phyloP scores from a whole-genome alignment of 371 early-diverging fungal species.

The Mortierella sp. region DNA sequence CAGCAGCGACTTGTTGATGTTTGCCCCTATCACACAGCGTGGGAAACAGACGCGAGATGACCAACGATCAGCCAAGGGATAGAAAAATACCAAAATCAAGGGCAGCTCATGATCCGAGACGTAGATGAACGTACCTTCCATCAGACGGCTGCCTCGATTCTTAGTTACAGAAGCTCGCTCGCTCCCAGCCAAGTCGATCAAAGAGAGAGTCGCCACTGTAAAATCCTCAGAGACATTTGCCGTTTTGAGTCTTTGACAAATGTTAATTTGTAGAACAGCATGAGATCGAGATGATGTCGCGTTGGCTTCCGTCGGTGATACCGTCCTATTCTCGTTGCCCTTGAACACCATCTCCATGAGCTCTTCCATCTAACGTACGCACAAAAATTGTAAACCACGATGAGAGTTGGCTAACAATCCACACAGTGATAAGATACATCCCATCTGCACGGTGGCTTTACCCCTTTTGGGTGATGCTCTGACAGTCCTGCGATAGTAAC shows the following conservation, averaged over 20 bases:
- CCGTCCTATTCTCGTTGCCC: conserved; percentile 77
- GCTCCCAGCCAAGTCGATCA: conserved; percentile 94
- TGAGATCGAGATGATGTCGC: conserved; percentile 85
- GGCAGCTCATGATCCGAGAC: not conserved
- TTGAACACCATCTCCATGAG: conserved; percentile 64
- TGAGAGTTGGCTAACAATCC: not conserved
- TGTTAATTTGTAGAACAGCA: conserved; percentile 90
- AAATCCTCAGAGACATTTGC: conserved; percentile 57
- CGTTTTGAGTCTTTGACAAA: conserved; percentile 65
- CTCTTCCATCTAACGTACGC: conserved; percentile 55
- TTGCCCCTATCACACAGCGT: conserved; percentile 65
- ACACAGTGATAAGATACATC: too few species aligned
- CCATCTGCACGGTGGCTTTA: conserved; percentile 6
- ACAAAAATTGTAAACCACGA: not conserved
- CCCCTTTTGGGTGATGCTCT: conserved; percentile 56
- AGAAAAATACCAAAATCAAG: too few species aligned
- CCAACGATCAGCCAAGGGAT: not conserved
- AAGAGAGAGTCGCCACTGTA: conserved; percentile 75
- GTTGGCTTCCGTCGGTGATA: conserved; percentile 83
- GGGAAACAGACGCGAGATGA: not conserved
- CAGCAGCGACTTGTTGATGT: conserved; percentile 88
- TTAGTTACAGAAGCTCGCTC: conserved; percentile 80
- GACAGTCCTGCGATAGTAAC: conserved; percentile 69
- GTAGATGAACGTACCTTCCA: conserved; percentile 62
- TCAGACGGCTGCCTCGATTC: conserved; percentile 73